Base-by-base conservation (phyloP, 306 rosid species). In the Citrullus colocynthis region DNA sequence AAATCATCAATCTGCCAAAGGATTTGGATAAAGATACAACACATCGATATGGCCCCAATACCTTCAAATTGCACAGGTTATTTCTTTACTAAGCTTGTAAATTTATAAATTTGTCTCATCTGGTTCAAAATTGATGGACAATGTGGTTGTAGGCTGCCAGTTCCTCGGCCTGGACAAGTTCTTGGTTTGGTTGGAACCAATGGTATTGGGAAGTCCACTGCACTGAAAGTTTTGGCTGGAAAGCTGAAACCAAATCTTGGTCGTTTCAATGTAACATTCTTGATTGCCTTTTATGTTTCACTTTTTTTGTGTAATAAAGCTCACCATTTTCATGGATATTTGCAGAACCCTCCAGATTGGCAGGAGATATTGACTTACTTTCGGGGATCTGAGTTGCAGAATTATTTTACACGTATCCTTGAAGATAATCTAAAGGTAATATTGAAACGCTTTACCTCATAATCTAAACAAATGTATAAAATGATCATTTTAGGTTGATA, bases 161-260 rank as follows among this genome's bases (percentile, higher is more conserved):
- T 92, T 78, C 99, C 99, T 3, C 88, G 97, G 87, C 99, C 99
- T 0, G 99, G 99, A 55, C 97, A 95, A 79, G 99, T 95, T 80
- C 97, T 95, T 76, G 99, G 99, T 16, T 84, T 95, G 86, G 99
- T 95, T 78, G 99, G 99, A 64, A 92, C 97, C 2, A 95, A 95
- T 74, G 99, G 99, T 57, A 95, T 92, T 79, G 99, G 99, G 71
- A 95, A 95, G 86, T 95, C 99, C 69, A 95, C 99, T 61, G 99
- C 99, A 37, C 97, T 95, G 28, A 92, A 95, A 86, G 97, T 95
- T 74, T 86, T 95, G 90, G 97, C 97, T 21, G 99, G 99, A 44
- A 88, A 92, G 77, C 81, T 95, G 89, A 90, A 95, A 77, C 99
- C 99, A 1, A 95, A 95, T 80, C 78, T 95, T 83, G 99, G 99